Evolutionary conservation across 805 yeast genomes (phyloP).

Genomic region (Candida argentea): DNA sequence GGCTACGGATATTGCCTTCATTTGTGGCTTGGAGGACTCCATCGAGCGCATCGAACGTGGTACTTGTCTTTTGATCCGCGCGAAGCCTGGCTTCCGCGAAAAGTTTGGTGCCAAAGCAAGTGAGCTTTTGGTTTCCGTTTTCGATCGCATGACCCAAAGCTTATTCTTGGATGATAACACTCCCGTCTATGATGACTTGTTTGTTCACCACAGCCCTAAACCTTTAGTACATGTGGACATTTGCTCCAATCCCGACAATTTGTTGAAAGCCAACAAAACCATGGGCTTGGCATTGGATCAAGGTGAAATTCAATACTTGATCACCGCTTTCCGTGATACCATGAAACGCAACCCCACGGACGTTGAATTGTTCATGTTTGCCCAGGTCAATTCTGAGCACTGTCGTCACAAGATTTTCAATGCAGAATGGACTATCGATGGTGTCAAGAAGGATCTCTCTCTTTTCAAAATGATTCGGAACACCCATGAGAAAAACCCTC

Average conservation of each 20-base stretch:
- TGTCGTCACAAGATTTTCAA: constrained; percentile 98
- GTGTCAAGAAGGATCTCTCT: constrained; percentile 58
- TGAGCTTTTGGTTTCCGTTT: constrained; percentile 59
- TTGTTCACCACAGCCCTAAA: constrained; percentile 70
- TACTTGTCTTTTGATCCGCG: constrained; percentile 58
- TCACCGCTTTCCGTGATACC: constrained; percentile 66
- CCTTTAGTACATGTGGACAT: constrained; percentile 72
- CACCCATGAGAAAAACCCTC: constrained; percentile 74
- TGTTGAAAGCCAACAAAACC: constrained; percentile 66
- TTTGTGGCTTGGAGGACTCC: constrained; percentile 66
- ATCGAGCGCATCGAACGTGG: constrained; percentile 91
- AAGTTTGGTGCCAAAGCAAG: constrained; percentile 40
- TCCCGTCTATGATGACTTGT: constrained; percentile 64
- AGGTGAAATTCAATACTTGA: constrained; percentile 86
- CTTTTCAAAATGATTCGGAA: constrained; percentile 93
- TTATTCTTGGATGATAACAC: constrained; percentile 42
- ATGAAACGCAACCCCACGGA: constrained; percentile 90
- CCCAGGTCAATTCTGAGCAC: constrained; percentile 98
- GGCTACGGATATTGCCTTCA: constrained; percentile 89
- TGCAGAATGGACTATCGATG: constrained; percentile 96
- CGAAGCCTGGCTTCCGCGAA: constrained; percentile 54
- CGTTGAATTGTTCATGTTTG: constrained; percentile 97
- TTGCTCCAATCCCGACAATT: constrained; percentile 43
- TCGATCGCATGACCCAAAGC: constrained; percentile 91
- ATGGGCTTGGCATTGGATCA: constrained; percentile 91